A percentile compares a stretch with the other conserved stretches of the same genome.
phyloP scores from a whole-genome alignment of 495 filamentous ascomycete species.

The Paragyromitra xinjiangensis region DNA sequence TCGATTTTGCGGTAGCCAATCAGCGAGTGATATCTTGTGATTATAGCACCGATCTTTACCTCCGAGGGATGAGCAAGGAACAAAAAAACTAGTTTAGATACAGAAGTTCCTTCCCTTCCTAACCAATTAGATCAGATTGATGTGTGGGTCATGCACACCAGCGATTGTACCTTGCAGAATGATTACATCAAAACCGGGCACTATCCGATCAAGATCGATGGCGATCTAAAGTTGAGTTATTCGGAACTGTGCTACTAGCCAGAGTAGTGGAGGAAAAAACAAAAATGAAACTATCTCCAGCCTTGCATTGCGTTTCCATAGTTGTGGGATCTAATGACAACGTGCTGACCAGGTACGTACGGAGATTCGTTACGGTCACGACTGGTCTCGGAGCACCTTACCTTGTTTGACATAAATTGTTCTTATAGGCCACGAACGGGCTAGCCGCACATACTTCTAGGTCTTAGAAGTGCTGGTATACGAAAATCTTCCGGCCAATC shows the following conservation, averaged over 20 bases:
- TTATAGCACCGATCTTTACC: neutral
- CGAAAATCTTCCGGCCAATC: neutral
- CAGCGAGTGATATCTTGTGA: slow-evolving; percentile 6
- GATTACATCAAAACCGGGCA: neutral
- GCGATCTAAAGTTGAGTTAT: neutral
- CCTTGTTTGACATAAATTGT: neutral
- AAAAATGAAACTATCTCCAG: slow-evolving; percentile 1
- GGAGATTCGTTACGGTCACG: neutral
- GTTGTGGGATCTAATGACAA: neutral
- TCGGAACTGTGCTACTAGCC: neutral
- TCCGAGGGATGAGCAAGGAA: neutral
- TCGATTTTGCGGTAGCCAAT: neutral
- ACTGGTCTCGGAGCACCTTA: neutral
- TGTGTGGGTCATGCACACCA: neutral
- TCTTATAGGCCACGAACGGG: neutral
- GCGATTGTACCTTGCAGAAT: neutral
- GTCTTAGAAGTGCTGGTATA: neutral
- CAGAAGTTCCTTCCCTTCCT: neutral
- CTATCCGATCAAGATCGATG: neutral
- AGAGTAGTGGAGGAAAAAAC: neutral
- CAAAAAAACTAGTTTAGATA: neutral
- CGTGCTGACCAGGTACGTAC: neutral
- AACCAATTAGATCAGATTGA: neutral
- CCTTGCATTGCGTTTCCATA: neutral
- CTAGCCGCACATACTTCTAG: neutral